Evolutionary conservation across 2,329 filamentous ascomycete species (phyloP).

Genomic region (Cladobotryum protrusum): DNA sequence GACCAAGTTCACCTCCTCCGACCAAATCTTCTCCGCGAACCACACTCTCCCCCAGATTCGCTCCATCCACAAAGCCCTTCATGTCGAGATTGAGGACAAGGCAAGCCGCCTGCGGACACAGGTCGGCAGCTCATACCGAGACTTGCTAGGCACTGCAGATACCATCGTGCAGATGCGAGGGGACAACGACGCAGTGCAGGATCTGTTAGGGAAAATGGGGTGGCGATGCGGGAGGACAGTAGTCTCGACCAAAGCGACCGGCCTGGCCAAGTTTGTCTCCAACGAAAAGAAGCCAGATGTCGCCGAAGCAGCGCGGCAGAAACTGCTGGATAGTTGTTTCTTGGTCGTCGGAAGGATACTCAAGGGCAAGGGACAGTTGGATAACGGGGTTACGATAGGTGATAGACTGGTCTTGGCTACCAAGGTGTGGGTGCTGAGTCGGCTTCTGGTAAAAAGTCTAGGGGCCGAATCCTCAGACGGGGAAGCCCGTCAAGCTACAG

Average conservation of each 20-base stretch:
- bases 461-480: constrained; percentile 39
- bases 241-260: constrained; percentile 58
- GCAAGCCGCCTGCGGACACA: constrained; percentile 55
- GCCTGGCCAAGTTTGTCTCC: constrained; percentile 44
- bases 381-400: constrained; percentile 32
- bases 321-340: constrained; percentile 46
- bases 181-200: constrained; percentile 70
- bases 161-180: constrained; percentile 85
- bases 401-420: constrained; percentile 52
- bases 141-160: constrained; percentile 85
- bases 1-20: constrained; percentile 41
- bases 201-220: constrained; percentile 64
- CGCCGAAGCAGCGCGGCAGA: constrained; percentile 37
- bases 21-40: constrained; percentile 48
- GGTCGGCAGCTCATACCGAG: constrained; percentile 69
- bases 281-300: constrained; percentile 22
- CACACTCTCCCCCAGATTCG: constrained; percentile 59
- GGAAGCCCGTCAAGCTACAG: constrained; percentile 38
- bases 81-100: constrained; percentile 56
- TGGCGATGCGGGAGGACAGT: constrained; percentile 67
- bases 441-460: constrained; percentile 69
- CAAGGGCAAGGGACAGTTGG: constrained; percentile 30
- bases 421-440: constrained; percentile 69
- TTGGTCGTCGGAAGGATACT: constrained; percentile 45
- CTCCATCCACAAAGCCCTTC: constrained; percentile 54